A percentile compares a stretch with the other conserved stretches of the same genome.
These are phyloP conservation scores for Penicillium atrosanguineum DNA, from an alignment of 495 filamentous ascomycete species.

Conservation along the genomic window DNA sequence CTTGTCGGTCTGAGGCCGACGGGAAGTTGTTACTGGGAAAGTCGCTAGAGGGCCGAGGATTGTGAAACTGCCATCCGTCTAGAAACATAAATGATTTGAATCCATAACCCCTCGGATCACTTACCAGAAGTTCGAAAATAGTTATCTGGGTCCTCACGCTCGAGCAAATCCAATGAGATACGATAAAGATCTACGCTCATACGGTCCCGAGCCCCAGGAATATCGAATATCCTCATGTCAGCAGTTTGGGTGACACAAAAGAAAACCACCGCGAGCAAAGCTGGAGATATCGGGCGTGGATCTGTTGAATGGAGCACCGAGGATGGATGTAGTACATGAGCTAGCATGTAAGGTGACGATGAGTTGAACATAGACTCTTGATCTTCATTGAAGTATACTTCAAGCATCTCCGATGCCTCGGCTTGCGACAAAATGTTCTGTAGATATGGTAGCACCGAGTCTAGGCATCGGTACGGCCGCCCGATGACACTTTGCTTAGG, in stretches of 20 bases:
- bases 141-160: conserved; percentile 21
- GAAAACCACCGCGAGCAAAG: conserved; percentile 36
- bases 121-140: conserved; percentile 22
- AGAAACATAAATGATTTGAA: neutral
- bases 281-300: conserved; percentile 32
- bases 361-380: conserved; percentile 38
- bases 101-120: neutral
- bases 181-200: conserved; percentile 28
- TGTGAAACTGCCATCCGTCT: conserved; percentile 22
- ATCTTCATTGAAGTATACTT: conserved; percentile 49
- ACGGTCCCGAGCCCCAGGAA: conserved; percentile 24
- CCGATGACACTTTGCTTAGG: neutral
- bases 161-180: conserved; percentile 24
- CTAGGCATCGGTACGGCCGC: conserved; percentile 20
- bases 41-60: conserved; percentile 5
- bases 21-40: conserved; percentile 5
- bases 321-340: conserved; percentile 34
- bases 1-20: conserved; percentile 6
- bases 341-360: conserved; percentile 37
- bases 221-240: conserved; percentile 28
- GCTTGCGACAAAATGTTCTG: conserved; percentile 35
- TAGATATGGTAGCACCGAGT: conserved; percentile 35
- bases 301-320: conserved; percentile 32
- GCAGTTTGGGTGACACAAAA: conserved; percentile 42
- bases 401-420: conserved; percentile 49